Conservation (phyloP, 2,329 filamentous ascomycete species). For the Plectosphaerella cucumerina region DNA sequence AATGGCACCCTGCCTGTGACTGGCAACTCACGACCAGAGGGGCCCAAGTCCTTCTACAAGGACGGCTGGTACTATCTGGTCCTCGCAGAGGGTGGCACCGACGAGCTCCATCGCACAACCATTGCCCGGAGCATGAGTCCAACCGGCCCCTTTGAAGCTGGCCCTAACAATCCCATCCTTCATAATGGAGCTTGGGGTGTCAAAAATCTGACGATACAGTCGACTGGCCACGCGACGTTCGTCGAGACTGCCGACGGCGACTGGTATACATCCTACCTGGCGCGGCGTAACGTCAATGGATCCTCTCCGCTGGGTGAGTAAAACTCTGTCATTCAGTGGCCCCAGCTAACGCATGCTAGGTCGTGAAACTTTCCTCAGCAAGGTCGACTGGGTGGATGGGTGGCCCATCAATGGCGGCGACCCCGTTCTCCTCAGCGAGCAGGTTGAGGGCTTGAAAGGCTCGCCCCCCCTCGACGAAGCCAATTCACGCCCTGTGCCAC, state of each 20-base stretch:
- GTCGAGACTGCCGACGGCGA: slow-evolving; percentile 12
- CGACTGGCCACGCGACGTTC: slow-evolving; percentile 15
- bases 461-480: no score
- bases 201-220: slow-evolving; percentile 11
- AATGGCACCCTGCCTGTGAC: slow-evolving; percentile 14
- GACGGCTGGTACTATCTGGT: slow-evolving; percentile 4
- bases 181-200: slow-evolving; percentile 11
- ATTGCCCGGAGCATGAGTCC: slow-evolving; percentile 28
- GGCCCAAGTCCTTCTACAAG: slow-evolving; percentile 6
- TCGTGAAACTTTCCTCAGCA: slow-evolving; percentile 14
- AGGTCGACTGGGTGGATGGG: slow-evolving; percentile 14
- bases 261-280: slow-evolving; percentile 16
- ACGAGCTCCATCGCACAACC: slow-evolving; percentile 27
- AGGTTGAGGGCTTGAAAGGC: no score
- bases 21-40: slow-evolving; percentile 13
- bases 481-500: background rate
- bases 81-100: slow-evolving; percentile 27
- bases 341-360: background rate
- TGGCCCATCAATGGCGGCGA: slow-evolving; percentile 15
- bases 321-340: no score
- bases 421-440: slow-evolving; percentile 5
- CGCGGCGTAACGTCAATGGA: slow-evolving; percentile 11
- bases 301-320: slow-evolving; percentile 11
- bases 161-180: slow-evolving; percentile 29
- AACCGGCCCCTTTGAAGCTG: slow-evolving; percentile 30